These are phyloP conservation scores for Hysterium pulicare DNA, from an alignment of 2,329 filamentous ascomycete genomes.

Conservation along the genomic window DNA sequence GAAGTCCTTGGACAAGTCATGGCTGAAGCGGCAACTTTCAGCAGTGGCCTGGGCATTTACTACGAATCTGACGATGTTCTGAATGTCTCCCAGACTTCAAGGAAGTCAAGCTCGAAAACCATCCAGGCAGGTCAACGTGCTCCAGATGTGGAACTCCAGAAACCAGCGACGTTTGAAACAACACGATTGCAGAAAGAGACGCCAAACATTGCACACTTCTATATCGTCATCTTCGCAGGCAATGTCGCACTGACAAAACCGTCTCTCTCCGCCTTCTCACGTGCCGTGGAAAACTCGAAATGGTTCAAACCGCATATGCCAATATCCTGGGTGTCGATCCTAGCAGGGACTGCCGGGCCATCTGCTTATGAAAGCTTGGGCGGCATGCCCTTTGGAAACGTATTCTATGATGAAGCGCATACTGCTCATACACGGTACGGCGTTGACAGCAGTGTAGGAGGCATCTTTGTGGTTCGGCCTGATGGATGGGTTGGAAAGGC, in stretches of 20 bases:
- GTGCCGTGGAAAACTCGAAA: slow-evolving; percentile 3
- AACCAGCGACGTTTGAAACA: slow-evolving; percentile 44
- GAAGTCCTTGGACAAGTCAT: slow-evolving; percentile 25
- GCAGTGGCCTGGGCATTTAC: slow-evolving; percentile 30
- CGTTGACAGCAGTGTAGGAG: slow-evolving; percentile 17
- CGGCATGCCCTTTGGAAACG: slow-evolving; percentile 31
- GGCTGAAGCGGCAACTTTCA: slow-evolving; percentile 27
- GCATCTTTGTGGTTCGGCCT: slow-evolving; percentile 29
- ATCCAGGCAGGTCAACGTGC: slow-evolving; percentile 43
- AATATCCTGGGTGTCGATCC: slow-evolving; percentile 24
- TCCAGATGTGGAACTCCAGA: slow-evolving; percentile 46
- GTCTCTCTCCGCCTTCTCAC: slow-evolving; percentile 12
- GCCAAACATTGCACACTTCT: slow-evolving; percentile 43
- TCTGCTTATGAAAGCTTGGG: slow-evolving; percentile 29
- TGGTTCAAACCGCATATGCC: slow-evolving; percentile 14
- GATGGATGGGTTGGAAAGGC: slow-evolving; percentile 33
- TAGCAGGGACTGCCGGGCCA: slow-evolving; percentile 21
- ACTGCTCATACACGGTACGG: slow-evolving; percentile 33
- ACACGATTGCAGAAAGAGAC: slow-evolving; percentile 46
- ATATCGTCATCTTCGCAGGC: slow-evolving; percentile 43
- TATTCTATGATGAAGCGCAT: slow-evolving; percentile 33
- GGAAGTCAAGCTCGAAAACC: slow-evolving; percentile 1
- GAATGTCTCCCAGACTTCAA: slow-evolving; percentile 17
- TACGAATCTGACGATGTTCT: slow-evolving; percentile 34
- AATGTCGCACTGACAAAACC: slow-evolving; percentile 18